Evolutionary conservation across 345 rosid species (phyloP).

Genomic region (Eucalyptus decipiens): DNA sequence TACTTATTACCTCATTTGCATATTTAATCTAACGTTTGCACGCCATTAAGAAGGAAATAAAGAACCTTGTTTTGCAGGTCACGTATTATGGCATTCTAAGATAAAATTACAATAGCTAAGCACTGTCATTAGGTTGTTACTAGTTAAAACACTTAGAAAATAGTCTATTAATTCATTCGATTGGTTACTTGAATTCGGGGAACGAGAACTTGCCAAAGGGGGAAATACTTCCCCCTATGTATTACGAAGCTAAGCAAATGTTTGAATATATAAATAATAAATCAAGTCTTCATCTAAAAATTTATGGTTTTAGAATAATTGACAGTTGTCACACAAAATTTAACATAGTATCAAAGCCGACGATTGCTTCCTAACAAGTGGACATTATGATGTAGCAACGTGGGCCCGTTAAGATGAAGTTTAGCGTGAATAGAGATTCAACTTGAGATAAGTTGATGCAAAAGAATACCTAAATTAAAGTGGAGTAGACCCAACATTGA

Average conservation of each 20-base stretch:
- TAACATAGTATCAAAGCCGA: too few species aligned
- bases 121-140: neutral
- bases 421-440: too few species aligned
- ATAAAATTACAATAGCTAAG: neutral
- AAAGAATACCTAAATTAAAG: too few species aligned
- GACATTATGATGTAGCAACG: too few species aligned
- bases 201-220: neutral
- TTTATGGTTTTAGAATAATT: too few species aligned
- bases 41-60: neutral
- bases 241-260: neutral
- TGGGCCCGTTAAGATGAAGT: too few species aligned
- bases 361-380: fast-evolving
- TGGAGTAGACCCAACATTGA: too few species aligned
- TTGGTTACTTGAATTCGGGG: neutral
- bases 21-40: neutral
- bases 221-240: neutral
- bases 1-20: neutral
- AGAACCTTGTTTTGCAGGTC: neutral
- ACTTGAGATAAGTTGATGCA: too few species aligned
- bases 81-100: neutral
- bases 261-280: too few species aligned
- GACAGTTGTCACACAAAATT: fast-evolving
- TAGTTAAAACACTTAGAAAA: neutral
- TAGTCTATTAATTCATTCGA: neutral
- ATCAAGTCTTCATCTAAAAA: too few species aligned